Conservation (phyloP, 495 filamentous ascomycete species). For the Amniculicola lignicola region DNA sequence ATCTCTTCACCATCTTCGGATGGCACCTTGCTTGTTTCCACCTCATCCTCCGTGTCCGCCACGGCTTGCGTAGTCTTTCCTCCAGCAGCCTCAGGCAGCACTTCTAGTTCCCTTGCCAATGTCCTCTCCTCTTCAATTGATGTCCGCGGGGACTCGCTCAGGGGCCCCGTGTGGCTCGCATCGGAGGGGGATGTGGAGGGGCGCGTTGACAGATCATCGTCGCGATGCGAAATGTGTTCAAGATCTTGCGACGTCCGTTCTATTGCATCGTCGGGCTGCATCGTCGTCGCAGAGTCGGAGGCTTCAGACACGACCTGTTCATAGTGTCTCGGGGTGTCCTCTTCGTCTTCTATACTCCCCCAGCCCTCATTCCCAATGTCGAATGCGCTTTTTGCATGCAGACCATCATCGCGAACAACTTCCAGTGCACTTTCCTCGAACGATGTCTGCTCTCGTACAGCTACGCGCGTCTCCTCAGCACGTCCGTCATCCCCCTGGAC, state of each 20-base stretch:
- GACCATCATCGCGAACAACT: neutral
- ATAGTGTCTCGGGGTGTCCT: neutral
- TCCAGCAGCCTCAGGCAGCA: neutral
- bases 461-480: slow-evolving; percentile 1
- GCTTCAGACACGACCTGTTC: slow-evolving; percentile 21
- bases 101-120: neutral
- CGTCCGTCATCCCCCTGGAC: neutral
- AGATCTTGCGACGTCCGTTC: neutral
- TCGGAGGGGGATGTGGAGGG: slow-evolving; percentile 35
- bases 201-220: slow-evolving; percentile 33
- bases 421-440: neutral
- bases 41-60: neutral
- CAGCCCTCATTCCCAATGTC: slow-evolving; percentile 1
- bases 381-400: neutral
- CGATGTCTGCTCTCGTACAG: neutral
- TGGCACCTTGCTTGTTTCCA: neutral
- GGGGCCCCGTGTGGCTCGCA: slow-evolving; percentile 23
- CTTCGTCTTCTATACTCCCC: slow-evolving; percentile 2
- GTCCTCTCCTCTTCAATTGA: slow-evolving; percentile 31
- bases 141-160: slow-evolving; percentile 28
- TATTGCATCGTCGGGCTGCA: slow-evolving; percentile 15
- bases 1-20: neutral
- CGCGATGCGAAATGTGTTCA: neutral
- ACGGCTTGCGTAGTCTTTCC: neutral
- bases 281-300: slow-evolving; percentile 28